Percentiles rank a stretch among this genome's conserved stretches.
Conservation (phyloP, 805 yeast species). For the Cyberlindnera sargentensis region DNA sequence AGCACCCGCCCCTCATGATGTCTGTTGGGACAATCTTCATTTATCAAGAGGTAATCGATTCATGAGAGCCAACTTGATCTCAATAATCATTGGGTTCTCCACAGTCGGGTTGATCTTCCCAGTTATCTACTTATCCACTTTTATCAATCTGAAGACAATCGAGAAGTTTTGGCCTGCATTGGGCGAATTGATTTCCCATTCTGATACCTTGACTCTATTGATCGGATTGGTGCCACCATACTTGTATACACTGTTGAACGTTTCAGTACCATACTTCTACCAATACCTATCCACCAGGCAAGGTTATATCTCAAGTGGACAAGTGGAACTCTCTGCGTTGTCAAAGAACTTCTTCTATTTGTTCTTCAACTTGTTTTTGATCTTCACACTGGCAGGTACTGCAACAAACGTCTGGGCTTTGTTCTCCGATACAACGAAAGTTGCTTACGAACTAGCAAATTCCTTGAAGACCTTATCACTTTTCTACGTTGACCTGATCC, state of each 20-base stretch:
- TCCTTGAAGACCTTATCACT: slow-evolving; percentile 73
- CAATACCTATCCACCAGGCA: slow-evolving; percentile 75
- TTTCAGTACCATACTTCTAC: slow-evolving; percentile 77
- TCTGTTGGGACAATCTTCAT: slow-evolving; percentile 85
- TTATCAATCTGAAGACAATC: slow-evolving; percentile 73
- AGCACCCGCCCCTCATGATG: slow-evolving; percentile 96
- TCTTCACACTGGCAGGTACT: slow-evolving; percentile 91
- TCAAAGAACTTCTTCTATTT: slow-evolving; percentile 92
- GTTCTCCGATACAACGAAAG: slow-evolving; percentile 81
- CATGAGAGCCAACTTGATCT: slow-evolving; percentile 38
- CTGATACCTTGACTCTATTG: slow-evolving; percentile 66
- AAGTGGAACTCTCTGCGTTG: slow-evolving; percentile 86
- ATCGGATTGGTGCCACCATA: slow-evolving; percentile 91
- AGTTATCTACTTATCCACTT: slow-evolving; percentile 75
- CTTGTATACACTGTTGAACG: slow-evolving; percentile 78
- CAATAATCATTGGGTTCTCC: slow-evolving; percentile 35
- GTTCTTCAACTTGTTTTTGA: slow-evolving; percentile 87
- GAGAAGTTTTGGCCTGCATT: slow-evolving; percentile 77
- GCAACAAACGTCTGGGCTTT: slow-evolving; percentile 74
- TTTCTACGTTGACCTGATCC: slow-evolving; percentile 83
- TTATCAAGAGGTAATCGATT: slow-evolving; percentile 66
- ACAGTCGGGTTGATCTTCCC: slow-evolving; percentile 78
- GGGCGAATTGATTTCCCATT: slow-evolving; percentile 56
- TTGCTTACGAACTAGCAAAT: slow-evolving; percentile 81
- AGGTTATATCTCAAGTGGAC: slow-evolving; percentile 87